A percentile compares a stretch with the other conserved stretches of the same genome.
phyloP scores from a whole-genome alignment of 2,329 filamentous ascomycete species.

The Penicillium sp. region DNA sequence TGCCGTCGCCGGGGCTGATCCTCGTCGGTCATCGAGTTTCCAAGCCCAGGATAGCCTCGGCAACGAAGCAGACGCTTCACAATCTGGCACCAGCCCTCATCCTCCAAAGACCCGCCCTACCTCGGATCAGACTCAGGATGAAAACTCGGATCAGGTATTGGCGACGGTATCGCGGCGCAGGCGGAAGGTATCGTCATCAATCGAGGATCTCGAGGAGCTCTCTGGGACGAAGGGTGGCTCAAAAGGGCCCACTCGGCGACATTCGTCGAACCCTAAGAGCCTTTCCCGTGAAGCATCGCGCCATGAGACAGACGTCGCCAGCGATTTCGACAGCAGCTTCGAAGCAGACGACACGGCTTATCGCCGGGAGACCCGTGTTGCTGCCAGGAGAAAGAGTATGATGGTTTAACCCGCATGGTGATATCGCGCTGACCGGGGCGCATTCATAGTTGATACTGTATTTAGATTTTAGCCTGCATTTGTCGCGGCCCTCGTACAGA shows the following conservation, averaged over 20 bases:
- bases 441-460: conserved; percentile 14
- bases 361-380: conserved; percentile 35
- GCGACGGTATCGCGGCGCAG: conserved; percentile 34
- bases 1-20: conserved; percentile 63
- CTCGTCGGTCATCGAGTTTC: conserved; percentile 50
- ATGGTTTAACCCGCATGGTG: conserved; percentile 32
- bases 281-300: conserved; percentile 6
- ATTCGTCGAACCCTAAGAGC: conserved; percentile 35
- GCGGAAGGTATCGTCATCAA: conserved; percentile 30
- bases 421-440: not conserved
- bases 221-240: conserved; percentile 7
- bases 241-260: conserved; percentile 30
- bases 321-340: conserved; percentile 4
- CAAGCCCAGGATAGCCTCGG: conserved; percentile 45
- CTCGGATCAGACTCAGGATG: conserved; percentile 3
- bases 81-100: conserved; percentile 1
- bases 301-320: conserved; percentile 3
- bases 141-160: conserved; percentile 19
- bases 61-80: conserved; percentile 19
- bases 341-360: conserved; percentile 18
- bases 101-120: not conserved
- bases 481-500: conserved; percentile 23
- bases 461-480: conserved; percentile 19
- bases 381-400: conserved; percentile 43
- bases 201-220: conserved; percentile 12